These are phyloP conservation scores for Amoebophrya sp. DNA, from an alignment of 169 alveolate genomes.

Conservation along the genomic window DNA sequence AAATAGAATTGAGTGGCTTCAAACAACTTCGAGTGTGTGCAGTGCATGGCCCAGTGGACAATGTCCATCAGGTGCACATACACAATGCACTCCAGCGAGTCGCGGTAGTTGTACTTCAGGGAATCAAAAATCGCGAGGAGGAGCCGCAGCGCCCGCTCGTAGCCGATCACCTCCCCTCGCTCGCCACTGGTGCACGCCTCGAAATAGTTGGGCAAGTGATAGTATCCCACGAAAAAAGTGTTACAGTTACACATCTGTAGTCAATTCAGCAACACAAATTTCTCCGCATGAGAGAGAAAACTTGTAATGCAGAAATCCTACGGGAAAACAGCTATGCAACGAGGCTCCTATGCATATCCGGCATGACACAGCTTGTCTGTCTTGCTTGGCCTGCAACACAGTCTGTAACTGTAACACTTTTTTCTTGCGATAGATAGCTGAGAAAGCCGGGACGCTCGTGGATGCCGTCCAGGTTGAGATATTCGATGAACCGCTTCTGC, in stretches of 20 bases:
- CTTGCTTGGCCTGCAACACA: no score
- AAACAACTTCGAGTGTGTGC: background rate
- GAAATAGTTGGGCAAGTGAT: slow-evolving; percentile 14
- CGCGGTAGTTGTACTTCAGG: background rate
- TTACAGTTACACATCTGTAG: no score
- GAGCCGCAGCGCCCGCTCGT: slow-evolving; percentile 21
- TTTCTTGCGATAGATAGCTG: no score
- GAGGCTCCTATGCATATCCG: no score
- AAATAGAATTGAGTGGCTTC: background rate
- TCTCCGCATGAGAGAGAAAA: no score
- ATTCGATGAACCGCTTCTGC: slow-evolving; percentile 12
- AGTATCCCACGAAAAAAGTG: no score
- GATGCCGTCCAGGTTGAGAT: slow-evolving; percentile 32
- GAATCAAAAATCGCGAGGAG: slow-evolving; percentile 10
- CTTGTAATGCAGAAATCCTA: no score
- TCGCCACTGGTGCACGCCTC: background rate
- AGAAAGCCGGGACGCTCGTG: slow-evolving; percentile 30
- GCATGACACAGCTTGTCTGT: no score
- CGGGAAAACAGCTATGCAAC: no score
- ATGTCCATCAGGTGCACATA: background rate
- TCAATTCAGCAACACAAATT: no score
- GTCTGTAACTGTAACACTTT: no score
- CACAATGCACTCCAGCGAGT: background rate
- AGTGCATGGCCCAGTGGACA: background rate
- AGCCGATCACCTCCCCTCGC: background rate